Evolutionary conservation across 2,329 filamentous ascomycete species (phyloP).

Genomic region (Colletotrichum costaricense): DNA sequence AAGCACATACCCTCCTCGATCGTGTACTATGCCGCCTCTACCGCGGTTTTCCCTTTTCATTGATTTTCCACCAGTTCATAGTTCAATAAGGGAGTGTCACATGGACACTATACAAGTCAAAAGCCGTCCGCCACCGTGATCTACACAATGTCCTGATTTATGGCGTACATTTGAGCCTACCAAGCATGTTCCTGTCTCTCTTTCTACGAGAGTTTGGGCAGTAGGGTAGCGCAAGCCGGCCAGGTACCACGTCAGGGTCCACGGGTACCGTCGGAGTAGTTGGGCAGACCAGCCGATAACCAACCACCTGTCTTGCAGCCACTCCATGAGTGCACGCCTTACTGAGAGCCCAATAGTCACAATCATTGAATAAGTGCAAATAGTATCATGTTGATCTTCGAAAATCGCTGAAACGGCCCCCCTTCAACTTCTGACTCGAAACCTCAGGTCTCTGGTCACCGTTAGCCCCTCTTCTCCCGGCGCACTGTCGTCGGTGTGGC

Average conservation of each 20-base stretch:
- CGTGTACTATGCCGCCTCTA: slow-evolving; percentile 6
- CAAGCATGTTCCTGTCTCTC: slow-evolving; percentile 3
- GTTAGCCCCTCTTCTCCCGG: neutral
- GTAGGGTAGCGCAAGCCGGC: slow-evolving; percentile 1
- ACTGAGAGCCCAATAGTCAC: neutral
- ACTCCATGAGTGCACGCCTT: neutral
- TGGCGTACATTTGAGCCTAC: neutral
- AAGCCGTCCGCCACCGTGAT: neutral
- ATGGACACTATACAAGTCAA: slow-evolving; percentile 20
- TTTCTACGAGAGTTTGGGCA: slow-evolving; percentile 1
- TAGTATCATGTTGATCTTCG: neutral
- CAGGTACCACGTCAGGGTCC: neutral
- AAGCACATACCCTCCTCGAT: slow-evolving; percentile 31
- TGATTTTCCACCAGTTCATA: slow-evolving; percentile 16
- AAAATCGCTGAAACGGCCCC: neutral
- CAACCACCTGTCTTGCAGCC: neutral
- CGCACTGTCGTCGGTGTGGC: neutral
- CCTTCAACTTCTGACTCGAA: neutral
- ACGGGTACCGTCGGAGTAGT: slow-evolving; percentile 13
- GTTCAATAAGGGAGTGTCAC: slow-evolving; percentile 26
- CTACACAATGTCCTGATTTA: neutral
- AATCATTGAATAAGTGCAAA: neutral
- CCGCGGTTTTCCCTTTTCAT: neutral
- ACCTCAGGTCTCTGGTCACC: neutral
- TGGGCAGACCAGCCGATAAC: neutral